Conservation (phyloP, 805 yeast species). For the Candida nitratophila region DNA sequence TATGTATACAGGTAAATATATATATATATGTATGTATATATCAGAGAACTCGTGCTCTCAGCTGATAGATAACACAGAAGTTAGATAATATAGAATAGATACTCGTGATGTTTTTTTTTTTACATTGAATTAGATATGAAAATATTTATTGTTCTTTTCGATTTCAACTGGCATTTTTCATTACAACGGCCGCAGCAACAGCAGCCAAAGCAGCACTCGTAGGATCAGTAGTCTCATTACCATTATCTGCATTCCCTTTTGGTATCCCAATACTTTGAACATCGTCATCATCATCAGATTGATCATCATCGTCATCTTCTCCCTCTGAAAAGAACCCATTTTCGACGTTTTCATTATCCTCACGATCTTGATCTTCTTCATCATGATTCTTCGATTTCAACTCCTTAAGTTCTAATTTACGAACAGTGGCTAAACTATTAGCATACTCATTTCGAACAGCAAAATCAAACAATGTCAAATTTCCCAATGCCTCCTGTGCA, state of each 20-base stretch:
- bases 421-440: slow-evolving; percentile 11
- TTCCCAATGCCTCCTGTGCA: slow-evolving; percentile 36
- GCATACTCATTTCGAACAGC: slow-evolving; percentile 36
- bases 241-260: background rate
- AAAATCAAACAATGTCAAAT: slow-evolving; percentile 35
- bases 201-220: slow-evolving; percentile 24
- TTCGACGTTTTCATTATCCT: background rate
- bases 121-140: no score
- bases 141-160: no score
- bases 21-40: no score
- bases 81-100: no score
- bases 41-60: no score
- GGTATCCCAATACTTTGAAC: slow-evolving; percentile 1
- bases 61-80: no score
- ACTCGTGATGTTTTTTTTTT: no score
- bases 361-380: background rate
- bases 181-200: slow-evolving; percentile 25
- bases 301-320: background rate
- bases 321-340: background rate
- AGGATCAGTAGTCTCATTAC: slow-evolving; percentile 7
- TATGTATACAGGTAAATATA: no score
- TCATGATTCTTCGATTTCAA: background rate
- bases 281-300: slow-evolving; percentile 2
- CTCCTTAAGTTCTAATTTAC: slow-evolving; percentile 8
- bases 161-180: background rate